Evolutionary conservation across 1,139 yeast genomes (phyloP), one percentile per base, ranked within the genome.

Genomic region (Pneumocystis canis): DNA sequence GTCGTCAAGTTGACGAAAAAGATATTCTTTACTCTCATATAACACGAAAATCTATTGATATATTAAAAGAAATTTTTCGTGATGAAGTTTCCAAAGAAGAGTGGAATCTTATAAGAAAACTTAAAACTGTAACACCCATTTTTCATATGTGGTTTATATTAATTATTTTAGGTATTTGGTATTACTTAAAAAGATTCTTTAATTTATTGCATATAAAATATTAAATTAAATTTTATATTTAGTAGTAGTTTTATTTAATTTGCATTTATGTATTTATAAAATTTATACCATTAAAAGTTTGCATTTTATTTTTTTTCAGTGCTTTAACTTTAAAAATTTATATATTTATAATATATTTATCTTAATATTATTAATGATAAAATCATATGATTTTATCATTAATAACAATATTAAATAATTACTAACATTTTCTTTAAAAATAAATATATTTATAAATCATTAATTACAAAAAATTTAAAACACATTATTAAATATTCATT

Each of bases 11-110:
- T 70, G 96, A 89, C 73, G 98, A 92, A 75, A 79, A 82, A 68
- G 99, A 92, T 74, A 81, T 83, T 64, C 80, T 92, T 73, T 92
- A 89, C 77, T 92, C 98, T 14, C 81, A 87, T 77, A 82, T 92
- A 68, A 74, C 94, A 32, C 84, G 98, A 79, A 86, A 80, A 75
- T 87, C 96, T 47, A 90, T 92, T 71, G 97, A 92, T 74, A 87
- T 96, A n/a, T 83, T 92, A 79, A 92, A 92, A 78, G 98, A 92
- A 71, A 97, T 97, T 1, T 92, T 90, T 83, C 84, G 98, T 76
- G 92, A 87, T 69, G 83, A 88, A 67, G 97, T 92, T 68, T 81
- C 94, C 63, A 84, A 96, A 74, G 95, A 90, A 62, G 98, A 92
- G 74, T 92, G 98, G 98, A 73, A 90, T 66, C 80, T 92, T 75